phyloP scores from a whole-genome alignment of 805 yeast genomes.

The Ogataea pini region DNA sequence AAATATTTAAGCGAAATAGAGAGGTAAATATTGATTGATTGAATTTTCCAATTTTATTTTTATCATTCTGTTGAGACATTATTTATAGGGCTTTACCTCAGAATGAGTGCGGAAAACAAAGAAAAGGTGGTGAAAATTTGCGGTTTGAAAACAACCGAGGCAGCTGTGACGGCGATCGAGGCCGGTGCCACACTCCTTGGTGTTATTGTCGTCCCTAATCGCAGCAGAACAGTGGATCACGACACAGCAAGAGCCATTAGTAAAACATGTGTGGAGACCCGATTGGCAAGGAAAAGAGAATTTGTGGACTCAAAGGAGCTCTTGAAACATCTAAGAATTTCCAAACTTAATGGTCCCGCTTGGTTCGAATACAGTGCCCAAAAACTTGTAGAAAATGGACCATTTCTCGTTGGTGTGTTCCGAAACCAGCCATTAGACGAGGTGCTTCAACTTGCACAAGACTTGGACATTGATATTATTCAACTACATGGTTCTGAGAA shows the following conservation, averaged over 20 bases:
- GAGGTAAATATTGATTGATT: neutral
- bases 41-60: neutral
- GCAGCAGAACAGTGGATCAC: constrained; percentile 66
- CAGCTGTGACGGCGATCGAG: constrained; percentile 69
- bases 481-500: constrained; percentile 86
- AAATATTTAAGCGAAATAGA: neutral
- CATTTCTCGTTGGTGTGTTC: constrained; percentile 86
- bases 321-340: constrained; percentile 24
- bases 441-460: constrained; percentile 46
- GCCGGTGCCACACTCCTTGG: constrained; percentile 80
- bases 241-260: constrained; percentile 50
- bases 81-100: too few relatives aligned
- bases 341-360: constrained; percentile 28
- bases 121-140: constrained; percentile 74
- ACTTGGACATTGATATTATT: constrained; percentile 66
- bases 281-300: constrained; percentile 23
- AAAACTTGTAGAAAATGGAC: constrained; percentile 45
- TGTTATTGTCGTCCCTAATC: constrained; percentile 80
- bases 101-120: too few relatives aligned
- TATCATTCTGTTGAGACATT: neutral
- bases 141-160: constrained; percentile 68
- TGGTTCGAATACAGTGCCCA: constrained; percentile 36
- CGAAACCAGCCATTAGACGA: constrained; percentile 74
- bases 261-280: constrained; percentile 25
- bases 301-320: constrained; percentile 29